Conservation (phyloP, 2,329 filamentous ascomycete species). For the Zymoseptoria ardabiliae region DNA sequence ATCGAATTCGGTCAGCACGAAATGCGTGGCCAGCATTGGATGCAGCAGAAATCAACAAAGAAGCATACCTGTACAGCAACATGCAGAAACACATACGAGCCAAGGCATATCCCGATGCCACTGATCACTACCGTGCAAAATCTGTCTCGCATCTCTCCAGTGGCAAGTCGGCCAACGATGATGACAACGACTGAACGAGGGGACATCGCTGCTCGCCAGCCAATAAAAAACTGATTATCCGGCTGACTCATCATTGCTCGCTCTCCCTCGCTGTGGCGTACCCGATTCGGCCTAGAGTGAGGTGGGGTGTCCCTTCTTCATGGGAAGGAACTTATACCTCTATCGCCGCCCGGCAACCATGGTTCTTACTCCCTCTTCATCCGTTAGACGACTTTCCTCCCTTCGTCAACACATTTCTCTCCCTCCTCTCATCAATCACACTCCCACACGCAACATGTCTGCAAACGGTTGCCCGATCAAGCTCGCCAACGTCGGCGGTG, state of each 20-base stretch:
- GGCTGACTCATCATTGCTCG: not conserved
- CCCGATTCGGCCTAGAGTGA: not conserved
- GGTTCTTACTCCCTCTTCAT: not conserved
- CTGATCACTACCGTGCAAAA: not conserved
- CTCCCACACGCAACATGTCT: conserved; percentile 12
- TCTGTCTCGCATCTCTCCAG: not conserved
- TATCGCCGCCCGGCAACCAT: not conserved
- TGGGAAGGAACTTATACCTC: not conserved
- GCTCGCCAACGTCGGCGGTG: conserved; percentile 25
- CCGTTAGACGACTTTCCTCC: not conserved
- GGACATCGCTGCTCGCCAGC: not conserved
- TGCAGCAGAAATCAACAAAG: not conserved
- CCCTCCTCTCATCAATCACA: not conserved
- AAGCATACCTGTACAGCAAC: not conserved
- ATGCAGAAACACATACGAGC: not conserved
- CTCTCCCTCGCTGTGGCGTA: not conserved
- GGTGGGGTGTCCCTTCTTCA: not conserved
- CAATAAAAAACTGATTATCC: not conserved
- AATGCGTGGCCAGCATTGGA: not conserved
- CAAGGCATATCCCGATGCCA: not conserved
- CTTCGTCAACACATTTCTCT: not conserved
- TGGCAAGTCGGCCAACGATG: not conserved
- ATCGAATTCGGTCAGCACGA: not conserved
- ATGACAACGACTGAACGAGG: not conserved
- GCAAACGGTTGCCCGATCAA: conserved; percentile 26